Evolutionary conservation across 2,329 filamentous ascomycete genomes (phyloP).

Genomic region (Pseudogymnoascus sp.): DNA sequence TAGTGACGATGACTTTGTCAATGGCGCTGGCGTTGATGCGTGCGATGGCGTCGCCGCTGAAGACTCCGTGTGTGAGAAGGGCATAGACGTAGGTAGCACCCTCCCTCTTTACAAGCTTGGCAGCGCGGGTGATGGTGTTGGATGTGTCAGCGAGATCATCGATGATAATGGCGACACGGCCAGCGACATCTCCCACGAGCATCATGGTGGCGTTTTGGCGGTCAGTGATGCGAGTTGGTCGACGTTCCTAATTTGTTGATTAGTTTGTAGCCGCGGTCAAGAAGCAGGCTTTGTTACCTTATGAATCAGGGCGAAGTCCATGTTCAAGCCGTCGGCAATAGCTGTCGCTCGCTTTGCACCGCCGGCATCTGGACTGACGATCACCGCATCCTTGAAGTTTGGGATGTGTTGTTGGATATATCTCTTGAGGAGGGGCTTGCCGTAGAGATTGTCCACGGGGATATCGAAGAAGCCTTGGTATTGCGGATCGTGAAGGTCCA

Average conservation of each 20-base stretch:
- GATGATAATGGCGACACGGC: constrained; percentile 78
- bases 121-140: constrained; percentile 93
- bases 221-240: constrained; percentile 78
- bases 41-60: constrained; percentile 90
- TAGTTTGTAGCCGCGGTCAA: constrained; percentile 25
- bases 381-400: constrained; percentile 75
- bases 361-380: constrained; percentile 93
- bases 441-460: constrained; percentile 95
- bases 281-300: constrained; percentile 54
- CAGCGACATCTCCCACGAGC: constrained; percentile 78
- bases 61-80: constrained; percentile 85
- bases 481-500: constrained; percentile 93
- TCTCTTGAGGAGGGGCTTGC: constrained; percentile 60
- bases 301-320: constrained; percentile 96
- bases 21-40: constrained; percentile 88
- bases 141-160: constrained; percentile 94
- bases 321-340: constrained; percentile 85
- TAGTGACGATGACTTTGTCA: constrained; percentile 91
- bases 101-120: constrained; percentile 93
- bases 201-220: constrained; percentile 92
- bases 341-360: constrained; percentile 93
- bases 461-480: constrained; percentile 99
- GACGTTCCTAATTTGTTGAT: constrained; percentile 59
- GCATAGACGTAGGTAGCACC: constrained; percentile 88
- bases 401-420: constrained; percentile 70